Conservation (phyloP, 2,329 filamentous ascomycete species). For the Xylaria sp. region DNA sequence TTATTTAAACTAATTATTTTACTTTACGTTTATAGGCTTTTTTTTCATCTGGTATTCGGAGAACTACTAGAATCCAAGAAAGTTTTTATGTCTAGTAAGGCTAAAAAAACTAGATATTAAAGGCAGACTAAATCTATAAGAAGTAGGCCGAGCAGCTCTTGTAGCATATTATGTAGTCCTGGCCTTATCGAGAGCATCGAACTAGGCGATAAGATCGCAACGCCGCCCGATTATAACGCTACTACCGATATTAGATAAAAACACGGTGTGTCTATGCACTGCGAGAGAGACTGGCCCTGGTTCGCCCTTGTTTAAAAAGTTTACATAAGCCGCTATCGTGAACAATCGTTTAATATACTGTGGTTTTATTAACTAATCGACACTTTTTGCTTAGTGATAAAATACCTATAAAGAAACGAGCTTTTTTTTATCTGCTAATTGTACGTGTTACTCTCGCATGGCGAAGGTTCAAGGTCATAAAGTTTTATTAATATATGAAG, state of each 20-base stretch:
- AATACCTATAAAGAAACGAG: constrained; percentile 77
- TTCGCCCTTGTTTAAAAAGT: no score
- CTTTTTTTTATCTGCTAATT: constrained; percentile 81
- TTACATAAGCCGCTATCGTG: constrained; percentile 51
- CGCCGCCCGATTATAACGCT: constrained; percentile 56
- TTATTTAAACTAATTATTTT: constrained; percentile 72
- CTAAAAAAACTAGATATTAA: constrained; percentile 48
- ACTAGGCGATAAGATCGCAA: constrained; percentile 63
- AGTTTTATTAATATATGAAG: no score
- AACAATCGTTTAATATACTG: constrained; percentile 68
- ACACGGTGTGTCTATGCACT: constrained; percentile 56
- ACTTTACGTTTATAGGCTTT: constrained; percentile 72
- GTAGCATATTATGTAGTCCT: constrained; percentile 7
- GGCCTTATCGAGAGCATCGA: constrained; percentile 51
- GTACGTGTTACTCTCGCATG: constrained; percentile 66
- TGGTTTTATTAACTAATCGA: constrained; percentile 80
- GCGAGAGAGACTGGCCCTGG: no score
- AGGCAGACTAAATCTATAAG: constrained; percentile 28
- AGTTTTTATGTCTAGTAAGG: no score
- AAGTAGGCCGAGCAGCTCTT: constrained; percentile 1
- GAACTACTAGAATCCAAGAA: constrained; percentile 58
- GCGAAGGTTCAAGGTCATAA: constrained; percentile 61
- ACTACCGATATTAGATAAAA: constrained; percentile 68
- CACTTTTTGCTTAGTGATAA: constrained; percentile 74
- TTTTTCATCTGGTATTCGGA: constrained; percentile 71